Percentiles rank a stretch among this genome's conserved stretches.
These are phyloP conservation scores for Biancaea sappan DNA, from an alignment of 306 rosid species.

Conservation along the genomic window DNA sequence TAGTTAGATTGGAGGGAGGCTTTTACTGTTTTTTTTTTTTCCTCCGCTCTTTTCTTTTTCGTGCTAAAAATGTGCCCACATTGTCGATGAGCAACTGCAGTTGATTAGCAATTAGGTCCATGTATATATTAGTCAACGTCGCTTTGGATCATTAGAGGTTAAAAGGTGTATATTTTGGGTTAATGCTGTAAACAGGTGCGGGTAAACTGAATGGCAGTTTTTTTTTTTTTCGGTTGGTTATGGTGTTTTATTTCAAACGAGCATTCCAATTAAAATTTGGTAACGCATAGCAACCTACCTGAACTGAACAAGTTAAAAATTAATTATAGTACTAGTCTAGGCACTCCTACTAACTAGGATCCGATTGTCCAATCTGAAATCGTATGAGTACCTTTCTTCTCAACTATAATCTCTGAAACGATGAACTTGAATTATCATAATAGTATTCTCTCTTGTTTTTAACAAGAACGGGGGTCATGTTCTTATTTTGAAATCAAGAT, in stretches of 20 bases:
- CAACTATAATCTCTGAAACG: too few species aligned
- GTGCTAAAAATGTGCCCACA: constrained; percentile 24
- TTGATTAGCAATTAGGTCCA: background rate
- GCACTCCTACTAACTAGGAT: background rate
- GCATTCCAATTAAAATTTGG: too few species aligned
- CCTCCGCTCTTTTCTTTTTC: background rate
- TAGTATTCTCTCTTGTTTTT: too few species aligned
- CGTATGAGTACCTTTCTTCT: too few species aligned
- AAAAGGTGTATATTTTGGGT: background rate
- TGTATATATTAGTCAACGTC: background rate
- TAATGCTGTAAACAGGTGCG: constrained; percentile 5
- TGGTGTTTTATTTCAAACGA: background rate
- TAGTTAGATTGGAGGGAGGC: constrained; percentile 18
- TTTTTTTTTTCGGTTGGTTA: constrained; percentile 3
- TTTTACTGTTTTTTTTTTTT: too few species aligned
- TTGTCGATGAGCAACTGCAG: background rate
- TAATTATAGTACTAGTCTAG: background rate
- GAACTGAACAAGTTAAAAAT: background rate
- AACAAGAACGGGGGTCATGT: too few species aligned
- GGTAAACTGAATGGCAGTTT: background rate
- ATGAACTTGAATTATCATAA: too few species aligned
- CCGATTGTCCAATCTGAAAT: too few species aligned
- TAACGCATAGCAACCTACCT: too few species aligned
- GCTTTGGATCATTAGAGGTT: background rate
- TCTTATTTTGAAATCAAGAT: too few species aligned